Evolutionary conservation across 768 basidiomycete species (phyloP), one percentile per base, ranked within the genome.

Genomic region (Trametes coccinea): DNA sequence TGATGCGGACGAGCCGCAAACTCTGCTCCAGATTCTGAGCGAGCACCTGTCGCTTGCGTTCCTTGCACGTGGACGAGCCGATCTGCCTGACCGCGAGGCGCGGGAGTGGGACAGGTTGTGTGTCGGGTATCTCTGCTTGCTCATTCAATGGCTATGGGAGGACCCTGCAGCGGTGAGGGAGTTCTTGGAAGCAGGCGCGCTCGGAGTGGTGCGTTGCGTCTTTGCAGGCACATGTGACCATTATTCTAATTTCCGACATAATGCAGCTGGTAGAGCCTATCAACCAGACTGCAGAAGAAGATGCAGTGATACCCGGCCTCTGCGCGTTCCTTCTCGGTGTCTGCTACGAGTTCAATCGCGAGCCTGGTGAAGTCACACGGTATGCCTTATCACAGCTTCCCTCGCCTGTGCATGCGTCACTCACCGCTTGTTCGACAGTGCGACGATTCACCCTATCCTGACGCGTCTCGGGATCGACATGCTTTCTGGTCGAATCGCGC

Each of bases 121-220:
- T 69, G 86, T 92, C 7, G 90, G 88, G 0, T 96, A 98, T 70
- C 78, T 98, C 39, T 84, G 85, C 50, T 73, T 97, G 56, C 79
- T 99, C 34, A 81, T 85, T 4, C 93, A 95, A 63, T 99, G 97
- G 97, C 79, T 97, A 6, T 99, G 95, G 95, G 96, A 98, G 69
- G 95, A 97, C 68, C 87, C 95, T 0, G 83, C 80, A 54, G 88
- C 91, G 0, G 93, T 97, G 53, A 82, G 87, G 62, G 94, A 92
- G 70, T 96, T 98, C 70, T 78, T 99, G 64, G 88, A 92, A 68
- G 89, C 93, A 6, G 93, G 95, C 22, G 94, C 93, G 53, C 76
- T 99, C 51, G 90, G 92, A 56, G 87, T 95, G 69, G 95, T 98
- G 73, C 69, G 45, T 46, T 9, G 47, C 17, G 41, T 27, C 16